phyloP scores from a whole-genome alignment of 768 basidiomycete species.

The Cystofilobasidium macerans region DNA sequence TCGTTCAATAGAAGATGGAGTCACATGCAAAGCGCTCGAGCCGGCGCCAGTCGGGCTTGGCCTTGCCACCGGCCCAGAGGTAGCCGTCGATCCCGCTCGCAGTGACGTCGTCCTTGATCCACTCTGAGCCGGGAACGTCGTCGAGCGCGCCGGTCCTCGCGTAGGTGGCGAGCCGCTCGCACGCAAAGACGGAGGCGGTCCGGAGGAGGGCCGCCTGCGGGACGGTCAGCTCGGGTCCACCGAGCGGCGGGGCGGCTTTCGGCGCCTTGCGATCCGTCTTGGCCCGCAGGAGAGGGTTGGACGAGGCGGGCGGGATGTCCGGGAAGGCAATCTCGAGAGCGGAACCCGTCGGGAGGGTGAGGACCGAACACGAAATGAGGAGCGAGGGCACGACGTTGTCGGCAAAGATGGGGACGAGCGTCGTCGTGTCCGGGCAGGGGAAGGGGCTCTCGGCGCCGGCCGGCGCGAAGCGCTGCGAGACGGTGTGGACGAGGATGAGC shows the following conservation, averaged over 20 bases:
- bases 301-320: neutral
- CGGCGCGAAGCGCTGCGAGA: slow-evolving; percentile 59
- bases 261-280: neutral
- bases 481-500: slow-evolving; percentile 63
- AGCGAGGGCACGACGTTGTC: slow-evolving; percentile 80
- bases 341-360: slow-evolving; percentile 35
- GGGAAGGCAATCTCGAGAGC: slow-evolving; percentile 7
- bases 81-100: slow-evolving; percentile 59
- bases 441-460: slow-evolving; percentile 41
- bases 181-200: slow-evolving; percentile 68
- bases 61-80: slow-evolving; percentile 76
- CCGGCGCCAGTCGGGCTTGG: slow-evolving; percentile 56
- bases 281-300: slow-evolving; percentile 28
- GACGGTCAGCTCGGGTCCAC: slow-evolving; percentile 49
- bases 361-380: slow-evolving; percentile 61
- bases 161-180: slow-evolving; percentile 53
- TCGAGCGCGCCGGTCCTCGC: slow-evolving; percentile 42
- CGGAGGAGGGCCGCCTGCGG: slow-evolving; percentile 63
- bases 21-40: slow-evolving; percentile 56
- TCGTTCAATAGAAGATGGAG: slow-evolving; percentile 58
- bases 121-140: slow-evolving; percentile 40
- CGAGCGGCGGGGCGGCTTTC: slow-evolving; percentile 28
- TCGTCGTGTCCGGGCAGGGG: slow-evolving; percentile 37
- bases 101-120: slow-evolving; percentile 46
- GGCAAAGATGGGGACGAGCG: slow-evolving; percentile 45